These are phyloP conservation scores for Plasmopara viticola DNA, from an alignment of 352 stramenopile species.

Conservation along the genomic window DNA sequence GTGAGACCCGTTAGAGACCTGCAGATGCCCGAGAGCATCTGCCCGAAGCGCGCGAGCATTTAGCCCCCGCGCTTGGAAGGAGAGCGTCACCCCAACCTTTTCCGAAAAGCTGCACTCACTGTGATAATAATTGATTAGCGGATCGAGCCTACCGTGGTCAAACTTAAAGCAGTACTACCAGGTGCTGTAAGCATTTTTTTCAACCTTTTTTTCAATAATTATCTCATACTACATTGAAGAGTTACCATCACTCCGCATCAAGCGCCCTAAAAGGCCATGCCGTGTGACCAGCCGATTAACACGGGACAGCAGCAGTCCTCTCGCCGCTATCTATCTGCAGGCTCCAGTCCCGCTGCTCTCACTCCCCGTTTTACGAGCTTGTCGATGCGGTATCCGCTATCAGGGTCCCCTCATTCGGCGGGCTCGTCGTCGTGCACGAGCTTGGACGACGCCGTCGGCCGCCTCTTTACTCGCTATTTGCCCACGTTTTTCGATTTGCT, in stretches of 20 bases:
- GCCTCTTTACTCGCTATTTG: conserved; percentile 45
- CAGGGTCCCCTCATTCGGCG: conserved; percentile 16
- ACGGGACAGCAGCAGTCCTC: conserved; percentile 10
- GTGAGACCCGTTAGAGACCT: no score
- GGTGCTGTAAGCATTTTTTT: no score
- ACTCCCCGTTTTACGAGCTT: conserved; percentile 37
- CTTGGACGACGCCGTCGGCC: conserved; percentile 42
- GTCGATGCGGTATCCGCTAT: conserved; percentile 37
- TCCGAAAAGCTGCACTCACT: no score
- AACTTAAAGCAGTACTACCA: no score
- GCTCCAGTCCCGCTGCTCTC: conserved; percentile 38
- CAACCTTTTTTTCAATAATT: no score
- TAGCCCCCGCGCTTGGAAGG: no score
- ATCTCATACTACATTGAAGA: no score
- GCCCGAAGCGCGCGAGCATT: no score
- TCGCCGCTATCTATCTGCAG: conserved; percentile 31
- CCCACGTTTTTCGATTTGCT: conserved; percentile 56
- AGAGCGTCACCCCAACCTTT: no score
- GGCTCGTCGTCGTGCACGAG: conserved; percentile 14
- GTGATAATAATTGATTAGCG: no score
- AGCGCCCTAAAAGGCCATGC: conserved; percentile 8
- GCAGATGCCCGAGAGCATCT: no score
- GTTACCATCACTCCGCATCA: not conserved
- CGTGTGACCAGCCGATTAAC: conserved; percentile 19
- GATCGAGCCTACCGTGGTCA: no score